Evolutionary conservation across 202 grass and related monocot genomes (phyloP), one percentile per base, ranked within the genome.

Genomic region (Setaria italica): DNA sequence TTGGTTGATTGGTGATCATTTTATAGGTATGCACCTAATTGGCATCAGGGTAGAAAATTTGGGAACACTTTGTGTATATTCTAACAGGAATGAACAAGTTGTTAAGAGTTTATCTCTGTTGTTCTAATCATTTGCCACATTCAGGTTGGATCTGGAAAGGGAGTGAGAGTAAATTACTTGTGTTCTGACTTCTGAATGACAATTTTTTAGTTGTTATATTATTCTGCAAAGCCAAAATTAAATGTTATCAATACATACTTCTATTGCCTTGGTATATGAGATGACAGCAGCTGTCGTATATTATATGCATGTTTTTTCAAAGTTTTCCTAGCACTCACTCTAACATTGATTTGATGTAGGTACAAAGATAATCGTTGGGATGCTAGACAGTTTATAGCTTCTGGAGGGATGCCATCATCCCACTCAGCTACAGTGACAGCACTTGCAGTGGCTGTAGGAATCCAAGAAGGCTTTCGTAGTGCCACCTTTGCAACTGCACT

Each of bases 351-450:
- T 89, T 70, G 21, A 64, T 88, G 56, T 78, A 93, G 93, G 95
- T 97, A 93, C 64, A 93, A 92, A 70, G 95, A 95, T 72, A 90
- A 80, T 46, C 91, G 79, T 46, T 97, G 95, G 95, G 92, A 97
- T 92, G 95, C 83, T 25, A 93, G 82, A 30, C 92, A 95, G 71
- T 87, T 97, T 59, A 89, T 97, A 84, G 90, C 89, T 78, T 92
- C 95, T 83, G 95, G 95, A 34, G 95, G 95, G 19, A 98, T 98
- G 95, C 93, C 95, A 78, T 98, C 95, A 41, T 98, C 95, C 59
- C 95, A 93, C 77, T 98, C 92, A n/a, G 92, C 93, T 69, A 98
- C 93, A 30, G 95, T 93, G 46, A 93, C 93, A 80, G 95, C 95
- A 76, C 92, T 98, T 87, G 91, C 95, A 46, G 85, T 87, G 65